Base-by-base conservation (phyloP, 495 filamentous ascomycete genomes). In the Bryoglossum gracile region DNA sequence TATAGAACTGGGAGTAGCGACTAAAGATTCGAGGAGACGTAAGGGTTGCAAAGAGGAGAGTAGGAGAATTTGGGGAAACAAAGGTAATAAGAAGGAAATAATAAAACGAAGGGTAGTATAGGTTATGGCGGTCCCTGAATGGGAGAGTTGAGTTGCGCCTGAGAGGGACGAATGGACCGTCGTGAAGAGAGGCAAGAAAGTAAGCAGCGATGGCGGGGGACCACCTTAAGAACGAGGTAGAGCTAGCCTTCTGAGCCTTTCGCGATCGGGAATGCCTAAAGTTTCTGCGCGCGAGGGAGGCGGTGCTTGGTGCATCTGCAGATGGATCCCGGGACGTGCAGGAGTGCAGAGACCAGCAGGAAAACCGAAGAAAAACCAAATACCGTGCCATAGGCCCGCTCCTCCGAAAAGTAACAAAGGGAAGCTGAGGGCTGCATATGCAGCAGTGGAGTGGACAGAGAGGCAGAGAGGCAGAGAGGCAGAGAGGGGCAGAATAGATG, bases 61-160 rank as follows among this genome's bases (percentile, higher is more conserved):
- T n/a, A n/a, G n/a, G n/a, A n/a, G n/a, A 51, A 63, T 48, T 57
- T 33, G 6, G 42, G 53, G 46, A 53, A 56, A 53, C 46, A 57
- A 54, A 55, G 43, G 46, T n/a, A 24, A 42, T 56, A 61, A 32
- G 53, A 60, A 61, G 28, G 41, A 57, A 59, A 24, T 54, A 59
- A 53, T 59, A 63, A 62, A 59, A 60, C 58, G 62, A 67, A 65
- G 65, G 64, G 67, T 68, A 65, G 61, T 68, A 62, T 67, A 65
- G 66, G 68, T n/a, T 66, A 71, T 68, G 72, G 71, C 72, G 66
- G 70, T 74, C 73, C 75, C 72, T 68, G 60, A 71, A 63, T 68
- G 64, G 69, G 76, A 76, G 69, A 78, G 74, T 74, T 74, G 68
- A 70, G 68, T 43, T 68, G 70, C 71, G 68, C 73, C 75, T 69